Base-by-base conservation (phyloP, 257 asterid species). In the Solanum etuberosum region DNA sequence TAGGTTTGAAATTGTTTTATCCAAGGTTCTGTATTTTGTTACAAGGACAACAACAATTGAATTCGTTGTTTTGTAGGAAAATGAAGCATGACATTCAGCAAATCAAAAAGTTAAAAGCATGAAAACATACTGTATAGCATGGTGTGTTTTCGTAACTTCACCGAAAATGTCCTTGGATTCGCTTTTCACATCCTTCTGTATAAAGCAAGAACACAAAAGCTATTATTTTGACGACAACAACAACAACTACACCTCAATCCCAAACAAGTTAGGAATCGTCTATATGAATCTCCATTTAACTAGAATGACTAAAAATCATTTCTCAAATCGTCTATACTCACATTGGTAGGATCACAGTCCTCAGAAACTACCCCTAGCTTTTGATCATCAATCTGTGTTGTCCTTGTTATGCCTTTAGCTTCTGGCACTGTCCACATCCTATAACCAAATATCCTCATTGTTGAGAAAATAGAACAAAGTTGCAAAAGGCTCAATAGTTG, bases 361-460 rank as follows among this genome's bases (percentile, higher is more conserved):
- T 90, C 94, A 10, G 98, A 92, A 90, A 90, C 90, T 86, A 92
- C 90, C 90, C 92, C 93, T 76, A 92, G 90, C 89, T 94, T 93
- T 46, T 91, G 93, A 48, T 89, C 93, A 29, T 89, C 83, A 65
- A 48, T 35, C 84, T 92, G 90, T 61, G 89, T 71, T 18, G 87
- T 89, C 84, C 92, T 88, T 18, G 97, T 87, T 35, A 89, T 88
- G 84, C 89, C 95, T 88, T 91, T 92, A 86, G 93, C 95, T 90
- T 95, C 99, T 35, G 99, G 98, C 43, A 94, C 94, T 83, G 91
- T 72, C 99, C 98, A 96, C 98, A 95, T 94, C 93, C 99, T 96
- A 90, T 72, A 88, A 89, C 84, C 38, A 85, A 85, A 70, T 18
- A 72, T 6, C 42, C 21, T 25, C 15, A 43, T 25, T 43, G 5